A percentile compares a stretch with the other conserved stretches of the same genome.
Conservation (phyloP, 495 filamentous ascomycete genomes). For the Staphylotrichum tortipilum region DNA sequence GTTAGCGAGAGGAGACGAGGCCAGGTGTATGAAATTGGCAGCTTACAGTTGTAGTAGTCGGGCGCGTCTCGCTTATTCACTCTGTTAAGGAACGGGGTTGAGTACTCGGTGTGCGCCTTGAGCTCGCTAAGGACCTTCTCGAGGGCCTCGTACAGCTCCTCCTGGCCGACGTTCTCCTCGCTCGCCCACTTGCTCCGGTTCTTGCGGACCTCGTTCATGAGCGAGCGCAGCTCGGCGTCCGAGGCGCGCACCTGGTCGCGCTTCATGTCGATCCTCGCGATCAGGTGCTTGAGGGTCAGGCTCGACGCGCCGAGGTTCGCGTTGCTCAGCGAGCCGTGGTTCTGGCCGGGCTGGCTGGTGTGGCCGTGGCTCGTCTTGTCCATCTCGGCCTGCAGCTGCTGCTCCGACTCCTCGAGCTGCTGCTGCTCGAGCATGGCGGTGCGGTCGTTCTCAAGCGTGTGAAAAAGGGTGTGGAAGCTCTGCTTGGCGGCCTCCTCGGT, state of each 20-base stretch:
- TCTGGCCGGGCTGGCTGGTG: slow-evolving; percentile 40
- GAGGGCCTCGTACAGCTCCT: slow-evolving; percentile 92
- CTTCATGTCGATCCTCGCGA: slow-evolving; percentile 87
- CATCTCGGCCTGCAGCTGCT: slow-evolving; percentile 91
- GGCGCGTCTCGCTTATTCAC: slow-evolving; percentile 96
- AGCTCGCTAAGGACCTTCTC: slow-evolving; percentile 95
- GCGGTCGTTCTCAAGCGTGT: slow-evolving; percentile 88
- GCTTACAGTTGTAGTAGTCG: slow-evolving; percentile 82
- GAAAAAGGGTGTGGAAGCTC: slow-evolving; percentile 85
- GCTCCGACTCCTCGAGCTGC: slow-evolving; percentile 90
- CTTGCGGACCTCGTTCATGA: slow-evolving; percentile 96
- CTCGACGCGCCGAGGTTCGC: slow-evolving; percentile 96
- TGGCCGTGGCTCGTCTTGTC: slow-evolving; percentile 50
- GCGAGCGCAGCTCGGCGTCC: slow-evolving; percentile 78
- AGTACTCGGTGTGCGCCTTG: slow-evolving; percentile 94
- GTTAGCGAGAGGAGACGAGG: slow-evolving; percentile 27
- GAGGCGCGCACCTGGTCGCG: slow-evolving; percentile 79
- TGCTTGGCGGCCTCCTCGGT: slow-evolving; percentile 82
- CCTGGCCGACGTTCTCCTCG: slow-evolving; percentile 92
- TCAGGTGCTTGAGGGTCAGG: slow-evolving; percentile 90
- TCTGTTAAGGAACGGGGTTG: slow-evolving; percentile 78
- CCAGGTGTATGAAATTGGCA: background rate
- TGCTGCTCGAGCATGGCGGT: slow-evolving; percentile 97
- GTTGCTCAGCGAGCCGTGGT: slow-evolving; percentile 79
- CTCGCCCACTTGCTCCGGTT: slow-evolving; percentile 98